Evolutionary conservation across 2,329 filamentous ascomycete species (phyloP).

Genomic region (Elsinoe necatrix): DNA sequence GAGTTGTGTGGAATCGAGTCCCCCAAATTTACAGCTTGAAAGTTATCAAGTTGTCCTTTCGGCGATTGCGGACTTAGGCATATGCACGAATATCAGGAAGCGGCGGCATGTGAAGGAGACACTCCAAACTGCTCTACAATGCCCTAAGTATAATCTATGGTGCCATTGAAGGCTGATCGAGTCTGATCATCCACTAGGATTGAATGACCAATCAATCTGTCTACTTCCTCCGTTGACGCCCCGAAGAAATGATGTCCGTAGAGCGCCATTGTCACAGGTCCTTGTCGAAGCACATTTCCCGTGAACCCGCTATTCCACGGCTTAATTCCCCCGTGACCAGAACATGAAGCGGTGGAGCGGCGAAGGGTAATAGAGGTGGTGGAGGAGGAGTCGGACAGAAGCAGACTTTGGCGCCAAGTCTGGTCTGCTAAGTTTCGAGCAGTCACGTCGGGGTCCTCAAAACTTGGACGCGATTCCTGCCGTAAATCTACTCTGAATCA

Average conservation of each 20-base stretch:
- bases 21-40: background rate
- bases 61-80: background rate
- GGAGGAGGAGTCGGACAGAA: background rate
- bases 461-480: slow-evolving; percentile 7
- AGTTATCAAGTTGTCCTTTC: slow-evolving; percentile 4
- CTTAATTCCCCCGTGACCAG: background rate
- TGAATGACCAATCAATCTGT: too few species aligned
- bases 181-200: too few species aligned
- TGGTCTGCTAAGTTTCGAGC: background rate
- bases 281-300: background rate
- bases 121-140: background rate
- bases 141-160: background rate
- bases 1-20: background rate
- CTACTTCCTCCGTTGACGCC: too few species aligned
- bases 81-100: background rate
- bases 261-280: background rate
- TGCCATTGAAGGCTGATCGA: too few species aligned
- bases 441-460: background rate
- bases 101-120: background rate
- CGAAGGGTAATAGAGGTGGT: background rate
- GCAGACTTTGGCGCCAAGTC: background rate
- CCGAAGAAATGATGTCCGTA: too few species aligned
- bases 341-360: background rate
- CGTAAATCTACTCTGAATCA: background rate
- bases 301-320: background rate